Base-by-base conservation (phyloP, 1,139 yeast species). In the Candida labiduridarum region DNA sequence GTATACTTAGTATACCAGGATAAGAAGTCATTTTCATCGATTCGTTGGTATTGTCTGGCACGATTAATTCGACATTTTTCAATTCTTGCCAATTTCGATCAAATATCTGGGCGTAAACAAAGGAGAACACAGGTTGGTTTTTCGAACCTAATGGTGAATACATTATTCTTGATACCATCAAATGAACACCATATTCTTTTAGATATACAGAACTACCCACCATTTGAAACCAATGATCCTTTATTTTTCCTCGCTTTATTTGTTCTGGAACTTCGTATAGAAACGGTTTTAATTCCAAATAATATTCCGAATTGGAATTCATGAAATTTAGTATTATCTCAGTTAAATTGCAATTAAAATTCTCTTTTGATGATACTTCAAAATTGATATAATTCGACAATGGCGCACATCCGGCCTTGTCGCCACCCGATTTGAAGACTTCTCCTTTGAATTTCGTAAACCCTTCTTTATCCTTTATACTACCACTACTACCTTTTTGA, bases 121-220 rank as follows among this genome's bases (percentile, higher is more conserved):
- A 57, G 27, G 76, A 71, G 9, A 73, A 44, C 8, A 65, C 50
- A 1, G 79, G 78, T 47, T 61, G 61, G 50, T 68, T 66, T 48
- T 74, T 61, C 12, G 50, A 54, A 1, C 68, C 69, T n/a, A 49
- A 54, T 1, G 72, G 69, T 35, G 68, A 61, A 56, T 69, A 73
- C 14, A 72, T 52, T 7, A 73, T 54, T 49, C 79, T 56, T 7
- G 75, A 67, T n/a, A 72, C 66, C 67, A 67, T 63, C 47, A 63
- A 69, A 55, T 73, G 75, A 1, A 71, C 71, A 2, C 76, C 76
- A 50, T 71, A 72, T 46, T 73, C 68, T 53, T 71, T 68, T 27
- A 74, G 58, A 73, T 74, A 74, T 2, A 73, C 77, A 0, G 74
- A 68, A 2, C 75, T 66, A 0, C 77, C 79, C 0, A 75, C 72